Percentiles rank a stretch among this genome's conserved stretches.
Evolutionary conservation across 2,329 filamentous ascomycete species (phyloP).

Genomic region (Colletotrichum cuscutae): DNA sequence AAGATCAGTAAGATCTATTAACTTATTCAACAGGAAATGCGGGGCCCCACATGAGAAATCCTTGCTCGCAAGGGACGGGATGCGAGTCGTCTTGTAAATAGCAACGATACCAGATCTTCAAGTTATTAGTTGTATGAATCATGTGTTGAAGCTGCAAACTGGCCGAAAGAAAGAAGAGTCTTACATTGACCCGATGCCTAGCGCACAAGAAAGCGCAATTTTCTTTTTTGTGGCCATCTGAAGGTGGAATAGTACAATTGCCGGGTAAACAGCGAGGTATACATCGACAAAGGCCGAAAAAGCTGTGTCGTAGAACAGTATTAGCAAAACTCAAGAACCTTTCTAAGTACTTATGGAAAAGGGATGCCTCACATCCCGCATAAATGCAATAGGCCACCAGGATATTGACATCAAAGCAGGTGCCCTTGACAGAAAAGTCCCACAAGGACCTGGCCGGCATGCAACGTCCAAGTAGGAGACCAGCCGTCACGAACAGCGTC

Average conservation of each 20-base stretch:
- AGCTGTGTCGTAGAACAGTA: slow-evolving; percentile 32
- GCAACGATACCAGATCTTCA: slow-evolving; percentile 39
- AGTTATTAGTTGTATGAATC: background rate
- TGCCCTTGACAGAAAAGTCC: slow-evolving; percentile 47
- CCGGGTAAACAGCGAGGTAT: slow-evolving; percentile 55
- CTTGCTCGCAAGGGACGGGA: slow-evolving; percentile 40
- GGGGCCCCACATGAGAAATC: slow-evolving; percentile 39
- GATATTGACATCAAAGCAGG: slow-evolving; percentile 46
- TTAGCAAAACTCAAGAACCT: too few relatives aligned
- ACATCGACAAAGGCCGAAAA: slow-evolving; percentile 51
- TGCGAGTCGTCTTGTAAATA: slow-evolving; percentile 48
- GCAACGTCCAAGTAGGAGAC: slow-evolving; percentile 55
- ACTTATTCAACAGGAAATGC: too few relatives aligned
- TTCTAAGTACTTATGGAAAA: too few relatives aligned
- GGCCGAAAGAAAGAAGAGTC: background rate
- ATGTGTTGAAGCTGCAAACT: too few relatives aligned
- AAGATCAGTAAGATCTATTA: too few relatives aligned
- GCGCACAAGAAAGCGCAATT: slow-evolving; percentile 47
- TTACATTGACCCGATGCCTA: slow-evolving; percentile 52
- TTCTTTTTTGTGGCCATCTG: slow-evolving; percentile 53
- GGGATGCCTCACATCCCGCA: slow-evolving; percentile 45
- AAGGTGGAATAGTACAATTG: slow-evolving; percentile 47
- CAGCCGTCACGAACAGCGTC: slow-evolving; percentile 46
- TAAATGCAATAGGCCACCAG: slow-evolving; percentile 52
- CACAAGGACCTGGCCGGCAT: slow-evolving; percentile 50